Conservation (phyloP, 2,329 filamentous ascomycete species). For the Fusarium clavum region DNA sequence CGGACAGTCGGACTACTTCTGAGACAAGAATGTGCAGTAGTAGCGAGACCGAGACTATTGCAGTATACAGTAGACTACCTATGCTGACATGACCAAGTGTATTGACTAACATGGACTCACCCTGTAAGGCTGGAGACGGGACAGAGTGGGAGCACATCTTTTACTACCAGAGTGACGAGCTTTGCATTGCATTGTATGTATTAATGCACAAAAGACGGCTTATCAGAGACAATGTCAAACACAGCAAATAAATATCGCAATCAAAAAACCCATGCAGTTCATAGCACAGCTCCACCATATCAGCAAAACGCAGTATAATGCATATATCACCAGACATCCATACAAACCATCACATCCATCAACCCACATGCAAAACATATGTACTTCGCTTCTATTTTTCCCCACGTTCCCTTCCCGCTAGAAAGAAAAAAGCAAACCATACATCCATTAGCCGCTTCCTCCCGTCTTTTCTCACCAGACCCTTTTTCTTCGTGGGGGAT, state of each 20-base stretch:
- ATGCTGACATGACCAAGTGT: conserved; percentile 25
- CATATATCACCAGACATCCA: conserved; percentile 6
- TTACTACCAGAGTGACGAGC: not conserved
- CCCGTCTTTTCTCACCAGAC: conserved; percentile 12
- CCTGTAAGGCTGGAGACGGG: conserved; percentile 17
- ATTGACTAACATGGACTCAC: conserved; percentile 20
- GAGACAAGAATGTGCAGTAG: conserved; percentile 20
- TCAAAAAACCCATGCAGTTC: not conserved
- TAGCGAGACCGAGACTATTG: not conserved
- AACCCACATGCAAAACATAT: conserved; percentile 31
- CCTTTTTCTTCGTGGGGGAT: conserved; percentile 26
- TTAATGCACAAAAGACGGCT: not conserved
- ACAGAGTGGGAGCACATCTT: conserved; percentile 12
- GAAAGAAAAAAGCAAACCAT: not conserved
- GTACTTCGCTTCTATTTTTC: not conserved
- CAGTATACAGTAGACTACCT: not conserved
- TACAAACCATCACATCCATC: not conserved
- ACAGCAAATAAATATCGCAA: not conserved
- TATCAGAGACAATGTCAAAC: conserved; percentile 1
- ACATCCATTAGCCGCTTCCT: conserved; percentile 19
- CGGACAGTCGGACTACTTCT: not conserved
- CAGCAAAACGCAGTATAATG: conserved; percentile 1
- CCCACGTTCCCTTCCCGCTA: conserved; percentile 10
- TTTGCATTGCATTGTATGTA: not conserved
- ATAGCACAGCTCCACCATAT: conserved; percentile 6